These are phyloP conservation scores for Teratosphaeriaceae sp. DNA, from an alignment of 2,329 filamentous ascomycete genomes.

Conservation along the genomic window DNA sequence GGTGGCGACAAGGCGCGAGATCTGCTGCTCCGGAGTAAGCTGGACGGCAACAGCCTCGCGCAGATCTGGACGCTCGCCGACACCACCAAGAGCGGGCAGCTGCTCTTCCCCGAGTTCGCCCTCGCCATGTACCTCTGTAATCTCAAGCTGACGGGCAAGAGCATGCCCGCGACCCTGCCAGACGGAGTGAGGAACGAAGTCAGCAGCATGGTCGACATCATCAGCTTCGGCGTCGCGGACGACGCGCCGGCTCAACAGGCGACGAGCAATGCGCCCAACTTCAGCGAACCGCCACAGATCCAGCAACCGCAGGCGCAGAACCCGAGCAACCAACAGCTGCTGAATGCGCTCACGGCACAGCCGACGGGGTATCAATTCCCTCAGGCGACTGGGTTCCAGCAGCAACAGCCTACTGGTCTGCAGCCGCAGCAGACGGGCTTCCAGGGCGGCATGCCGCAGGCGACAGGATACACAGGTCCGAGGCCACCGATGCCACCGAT, in stretches of 20 bases:
- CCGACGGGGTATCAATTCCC: conserved; percentile 49
- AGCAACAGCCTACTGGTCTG: conserved; percentile 56
- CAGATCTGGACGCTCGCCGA: conserved; percentile 95
- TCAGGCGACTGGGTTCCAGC: conserved; percentile 49
- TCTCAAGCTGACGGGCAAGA: conserved; percentile 79
- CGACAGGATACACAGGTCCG: conserved; percentile 74
- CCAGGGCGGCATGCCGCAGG: conserved; percentile 56
- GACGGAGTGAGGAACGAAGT: conserved; percentile 93
- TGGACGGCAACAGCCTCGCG: conserved; percentile 79
- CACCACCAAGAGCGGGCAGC: conserved; percentile 90
- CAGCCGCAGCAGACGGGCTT: conserved; percentile 49
- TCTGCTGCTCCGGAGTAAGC: conserved; percentile 77
- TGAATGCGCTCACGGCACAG: conserved; percentile 51
- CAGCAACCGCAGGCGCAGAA: conserved; percentile 54
- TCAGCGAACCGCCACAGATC: conserved; percentile 50
- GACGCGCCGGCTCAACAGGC: conserved; percentile 45
- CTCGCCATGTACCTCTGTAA: conserved; percentile 99
- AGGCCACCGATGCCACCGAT: conserved; percentile 74
- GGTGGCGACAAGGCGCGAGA: conserved; percentile 89
- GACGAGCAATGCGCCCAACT: conserved; percentile 63
- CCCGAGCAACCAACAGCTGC: conserved; percentile 58
- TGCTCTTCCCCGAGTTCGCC: conserved; percentile 96
- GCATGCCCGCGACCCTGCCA: conserved; percentile 66
- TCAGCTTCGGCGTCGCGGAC: conserved; percentile 86
- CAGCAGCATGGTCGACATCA: conserved; percentile 99